Evolutionary conservation across 768 basidiomycete genomes (phyloP), one percentile per base, ranked within the genome.

Genomic region (Cystobasidium ongulense): DNA sequence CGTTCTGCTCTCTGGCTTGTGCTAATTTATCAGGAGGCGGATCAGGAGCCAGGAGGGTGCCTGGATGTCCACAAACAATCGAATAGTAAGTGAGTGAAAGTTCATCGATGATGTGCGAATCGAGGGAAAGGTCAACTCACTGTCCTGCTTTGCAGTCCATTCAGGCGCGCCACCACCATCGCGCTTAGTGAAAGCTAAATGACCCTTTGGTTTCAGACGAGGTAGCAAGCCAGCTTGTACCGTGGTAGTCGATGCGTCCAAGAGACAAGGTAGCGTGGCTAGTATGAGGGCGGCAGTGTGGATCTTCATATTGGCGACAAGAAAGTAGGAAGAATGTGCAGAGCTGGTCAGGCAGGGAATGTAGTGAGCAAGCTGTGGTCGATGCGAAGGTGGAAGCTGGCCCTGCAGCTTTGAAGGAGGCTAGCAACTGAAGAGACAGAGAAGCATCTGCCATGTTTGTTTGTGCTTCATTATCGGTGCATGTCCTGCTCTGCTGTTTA

Each of bases 121-220:
- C n/a, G n/a, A n/a, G 8, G 35, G 25, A 64, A 38, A 21, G 33
- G 36, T 18, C 31, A 13, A 29, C 67, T 29, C 29, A 70, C 67
- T 70, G 50, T 70, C 67, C 29, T 70, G 67, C 67, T 70, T 70
- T 5, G 67, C 10, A 23, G 67, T 70, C 67, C 43, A 70, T 15
- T 38, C 15, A 5, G 62, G 62, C 5, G 4, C 64, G 10, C 23
- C 62, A 36, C 18, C 31, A 43, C n/a, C 15, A 39, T 27, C 64
- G 10, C 64, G 36, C 38, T 29, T 39, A 17, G 39, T 25, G 13
- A 35, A 66, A 25, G 33, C 41, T 29, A 39, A 13, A 66, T 66
- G 64, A 27, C 36, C 41, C 15, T 27, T 43, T 17, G 15, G 36
- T 41, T 50, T 27, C 18, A 25, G 29, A 7, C 25, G 23, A 13